Evolutionary conservation across 192 early-diverging fungal genomes (phyloP), one percentile per base, ranked within the genome.

Genomic region (Entomortierella parvispora): DNA sequence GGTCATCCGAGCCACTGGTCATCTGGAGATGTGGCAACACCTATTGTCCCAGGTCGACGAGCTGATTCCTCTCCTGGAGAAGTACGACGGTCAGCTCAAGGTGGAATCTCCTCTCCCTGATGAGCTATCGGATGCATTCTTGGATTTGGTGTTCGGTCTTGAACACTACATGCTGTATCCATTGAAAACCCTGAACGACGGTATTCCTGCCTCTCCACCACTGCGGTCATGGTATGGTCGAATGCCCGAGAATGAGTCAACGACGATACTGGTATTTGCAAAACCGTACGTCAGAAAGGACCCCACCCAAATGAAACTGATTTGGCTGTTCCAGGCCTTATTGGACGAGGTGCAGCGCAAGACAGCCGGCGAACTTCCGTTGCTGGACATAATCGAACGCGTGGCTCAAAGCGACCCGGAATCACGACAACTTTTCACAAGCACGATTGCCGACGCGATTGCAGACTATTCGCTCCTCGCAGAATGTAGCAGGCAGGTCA

Each of bases 291-390:
- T 43, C 44, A 14, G n/a, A 33, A 25, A 40, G 56, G 62, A 64
- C 20, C 58, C 10, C 22, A 71, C 69, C 17, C 69, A 64, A 33
- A 32, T 20, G 12, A 60, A 29, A 58, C 56, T 71, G 22, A 20
- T 71, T n/a, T 71, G 69, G 69, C 62, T 64, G 29, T 71, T 71
- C 62, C 61, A 71, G 52, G 44, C 44, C 22, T 34, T 71, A 18
- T 64, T 31, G 25, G 69, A 71, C 31, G 69, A 71, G 1, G 11
- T 58, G 34, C 43, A 53, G 37, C 31, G 53, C 17, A 55, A 51
- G 37, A 45, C 58, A n/a, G 26, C 14, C n/a, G 69, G 69, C 58
- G 33, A 52, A 17, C 15, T 18, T 52, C 43, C 47, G 20, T 7
- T 65, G 25, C 55, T 71, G 56, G 69, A 71, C 44, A 23, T 28